A percentile compares a stretch with the other conserved stretches of the same genome.
phyloP scores from a whole-genome alignment of 345 rosid species.

The Salix purpurea region DNA sequence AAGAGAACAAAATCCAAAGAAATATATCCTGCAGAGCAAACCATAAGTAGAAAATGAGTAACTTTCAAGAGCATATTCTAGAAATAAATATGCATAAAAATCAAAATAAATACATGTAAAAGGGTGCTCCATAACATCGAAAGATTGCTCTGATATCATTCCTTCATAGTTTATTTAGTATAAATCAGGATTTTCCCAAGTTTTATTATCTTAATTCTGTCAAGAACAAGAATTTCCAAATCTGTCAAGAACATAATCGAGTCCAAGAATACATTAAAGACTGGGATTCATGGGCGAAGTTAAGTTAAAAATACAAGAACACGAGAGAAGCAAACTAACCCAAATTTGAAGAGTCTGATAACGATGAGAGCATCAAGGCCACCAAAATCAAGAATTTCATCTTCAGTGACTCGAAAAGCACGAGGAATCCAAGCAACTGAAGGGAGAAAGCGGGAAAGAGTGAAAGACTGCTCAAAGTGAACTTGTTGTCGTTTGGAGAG shows the following conservation, averaged over 20 bases:
- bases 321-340: conserved; percentile 33
- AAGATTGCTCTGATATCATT: too few species aligned
- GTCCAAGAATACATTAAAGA: not conserved
- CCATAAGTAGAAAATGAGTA: not conserved
- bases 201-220: too few species aligned
- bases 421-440: conserved; percentile 81
- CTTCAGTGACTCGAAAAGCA: conserved; percentile 65
- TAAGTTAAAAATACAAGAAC: not conserved
- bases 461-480: conserved; percentile 28
- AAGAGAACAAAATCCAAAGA: conserved; percentile 63
- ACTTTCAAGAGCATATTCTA: too few species aligned
- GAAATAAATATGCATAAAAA: too few species aligned
- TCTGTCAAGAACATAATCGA: too few species aligned
- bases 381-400: conserved; percentile 51
- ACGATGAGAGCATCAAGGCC: conserved; percentile 79
- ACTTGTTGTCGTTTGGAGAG: conserved; percentile 39
- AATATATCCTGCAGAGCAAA: conserved; percentile 49
- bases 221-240: too few species aligned
- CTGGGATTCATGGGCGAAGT: not conserved
- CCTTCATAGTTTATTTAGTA: too few species aligned
- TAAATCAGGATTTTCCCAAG: too few species aligned
- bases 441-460: conserved; percentile 62
- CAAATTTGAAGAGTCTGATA: conserved; percentile 85
- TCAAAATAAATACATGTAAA: too few species aligned
- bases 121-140: too few species aligned